These are phyloP conservation scores for Comarum palustre DNA, from an alignment of 306 rosid genomes.

Conservation along the genomic window DNA sequence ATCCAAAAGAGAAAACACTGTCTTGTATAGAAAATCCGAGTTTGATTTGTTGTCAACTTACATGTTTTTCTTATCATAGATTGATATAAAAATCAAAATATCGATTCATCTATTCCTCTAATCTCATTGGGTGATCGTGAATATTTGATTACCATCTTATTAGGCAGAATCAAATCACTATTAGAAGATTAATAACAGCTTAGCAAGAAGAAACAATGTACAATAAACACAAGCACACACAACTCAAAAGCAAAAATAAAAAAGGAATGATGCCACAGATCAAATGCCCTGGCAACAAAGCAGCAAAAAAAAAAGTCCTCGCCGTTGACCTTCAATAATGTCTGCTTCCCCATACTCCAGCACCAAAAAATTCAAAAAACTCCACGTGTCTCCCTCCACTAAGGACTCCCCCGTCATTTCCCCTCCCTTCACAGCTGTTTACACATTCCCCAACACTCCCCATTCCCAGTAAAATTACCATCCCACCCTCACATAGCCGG, in stretches of 20 bases:
- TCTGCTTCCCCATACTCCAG: neutral
- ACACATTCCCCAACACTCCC: constrained; percentile 29
- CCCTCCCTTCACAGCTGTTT: constrained; percentile 23
- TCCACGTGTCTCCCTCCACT: constrained; percentile 12
- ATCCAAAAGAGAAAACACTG: neutral
- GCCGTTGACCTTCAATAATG: constrained; percentile 10
- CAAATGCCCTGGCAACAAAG: constrained; percentile 27
- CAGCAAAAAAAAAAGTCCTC: neutral
- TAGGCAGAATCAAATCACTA: neutral
- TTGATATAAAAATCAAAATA: neutral
- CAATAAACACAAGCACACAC: neutral
- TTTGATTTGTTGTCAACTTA: neutral
- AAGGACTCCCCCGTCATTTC: constrained; percentile 19
- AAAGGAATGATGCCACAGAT: constrained; percentile 12
- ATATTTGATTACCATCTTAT: neutral
- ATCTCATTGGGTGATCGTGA: neutral
- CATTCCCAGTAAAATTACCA: neutral
- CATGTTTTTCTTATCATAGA: neutral
- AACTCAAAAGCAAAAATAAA: neutral
- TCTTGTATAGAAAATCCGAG: neutral
- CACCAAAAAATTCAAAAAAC: neutral
- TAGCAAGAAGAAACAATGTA: neutral
- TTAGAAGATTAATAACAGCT: neutral
- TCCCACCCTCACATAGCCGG: constrained; percentile 27
- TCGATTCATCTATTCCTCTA: neutral